Evolutionary conservation across 2,329 filamentous ascomycete genomes (phyloP).

Genomic region (Pezicula carpinea): DNA sequence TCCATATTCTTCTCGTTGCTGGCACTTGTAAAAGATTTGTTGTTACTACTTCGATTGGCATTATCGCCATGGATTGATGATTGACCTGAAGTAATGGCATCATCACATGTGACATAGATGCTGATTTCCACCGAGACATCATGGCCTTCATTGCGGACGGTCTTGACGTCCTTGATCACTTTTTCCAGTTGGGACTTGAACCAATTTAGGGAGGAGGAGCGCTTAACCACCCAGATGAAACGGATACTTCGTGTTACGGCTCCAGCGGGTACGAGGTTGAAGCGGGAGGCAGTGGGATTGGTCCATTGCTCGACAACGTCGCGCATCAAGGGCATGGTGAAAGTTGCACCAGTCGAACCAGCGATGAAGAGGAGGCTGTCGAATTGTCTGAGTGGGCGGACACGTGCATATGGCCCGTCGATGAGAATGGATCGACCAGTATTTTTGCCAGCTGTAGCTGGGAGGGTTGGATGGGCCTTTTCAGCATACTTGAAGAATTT

Average conservation of each 20-base stretch:
- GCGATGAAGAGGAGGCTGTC: conserved; percentile 56
- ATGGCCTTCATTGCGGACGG: conserved; percentile 29
- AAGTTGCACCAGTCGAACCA: conserved; percentile 62
- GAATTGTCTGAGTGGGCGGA: conserved; percentile 51
- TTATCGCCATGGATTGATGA: conserved; percentile 4
- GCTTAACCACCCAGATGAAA: conserved; percentile 56
- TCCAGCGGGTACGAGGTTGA: conserved; percentile 15
- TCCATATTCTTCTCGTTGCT: conserved; percentile 18
- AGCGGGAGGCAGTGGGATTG: conserved; percentile 32
- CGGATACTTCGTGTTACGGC: conserved; percentile 43
- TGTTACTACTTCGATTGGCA: conserved; percentile 7
- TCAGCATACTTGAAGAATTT: conserved; percentile 46
- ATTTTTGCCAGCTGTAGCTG: conserved; percentile 14
- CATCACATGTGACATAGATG: conserved; percentile 30
- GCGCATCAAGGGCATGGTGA: conserved; percentile 83
- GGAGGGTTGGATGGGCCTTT: conserved; percentile 29
- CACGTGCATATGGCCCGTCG: conserved; percentile 48
- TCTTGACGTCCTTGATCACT: conserved; percentile 37
- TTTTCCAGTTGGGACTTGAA: conserved; percentile 45
- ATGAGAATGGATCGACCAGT: conserved; percentile 38
- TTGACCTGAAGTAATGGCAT: conserved; percentile 19
- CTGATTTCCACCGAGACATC: conserved; percentile 26
- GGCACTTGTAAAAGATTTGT: not conserved
- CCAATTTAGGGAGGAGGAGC: conserved; percentile 46
- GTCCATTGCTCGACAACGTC: conserved; percentile 49